Conservation (phyloP, 2,329 filamentous ascomycete species). For the Zymoseptoria tritici region DNA sequence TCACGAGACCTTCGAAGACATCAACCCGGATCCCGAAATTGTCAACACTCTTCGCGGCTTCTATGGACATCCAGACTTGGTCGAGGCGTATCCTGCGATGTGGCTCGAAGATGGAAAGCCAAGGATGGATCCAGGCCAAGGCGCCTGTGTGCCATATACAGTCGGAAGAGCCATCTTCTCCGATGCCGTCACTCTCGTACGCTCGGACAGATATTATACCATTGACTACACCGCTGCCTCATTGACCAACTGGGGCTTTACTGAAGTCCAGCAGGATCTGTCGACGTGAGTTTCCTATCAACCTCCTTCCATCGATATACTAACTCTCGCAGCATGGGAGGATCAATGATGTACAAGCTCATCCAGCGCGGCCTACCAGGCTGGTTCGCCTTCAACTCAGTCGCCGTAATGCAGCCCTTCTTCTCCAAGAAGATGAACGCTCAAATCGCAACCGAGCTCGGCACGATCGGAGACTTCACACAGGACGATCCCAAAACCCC, state of each 20-base stretch:
- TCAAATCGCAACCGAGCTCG: no score
- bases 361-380: no score
- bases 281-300: not conserved
- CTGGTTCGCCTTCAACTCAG: no score
- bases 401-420: no score
- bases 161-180: conserved; percentile 69
- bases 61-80: conserved; percentile 70
- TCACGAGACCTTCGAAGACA: conserved; percentile 72
- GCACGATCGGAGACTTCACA: no score
- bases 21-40: conserved; percentile 69
- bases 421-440: no score
- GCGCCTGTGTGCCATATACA: conserved; percentile 68
- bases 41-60: conserved; percentile 54
- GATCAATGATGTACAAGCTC: no score
- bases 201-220: conserved; percentile 73
- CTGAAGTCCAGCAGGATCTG: conserved; percentile 2
- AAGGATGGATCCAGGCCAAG: conserved; percentile 64
- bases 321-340: not conserved
- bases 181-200: conserved; percentile 70
- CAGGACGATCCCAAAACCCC: no score
- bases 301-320: no score
- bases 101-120: conserved; percentile 68
- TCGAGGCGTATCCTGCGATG: conserved; percentile 73
- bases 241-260: conserved; percentile 5
- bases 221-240: conserved; percentile 52